phyloP scores from a whole-genome alignment of 805 yeast genomes.

The Ogataea neopini region DNA sequence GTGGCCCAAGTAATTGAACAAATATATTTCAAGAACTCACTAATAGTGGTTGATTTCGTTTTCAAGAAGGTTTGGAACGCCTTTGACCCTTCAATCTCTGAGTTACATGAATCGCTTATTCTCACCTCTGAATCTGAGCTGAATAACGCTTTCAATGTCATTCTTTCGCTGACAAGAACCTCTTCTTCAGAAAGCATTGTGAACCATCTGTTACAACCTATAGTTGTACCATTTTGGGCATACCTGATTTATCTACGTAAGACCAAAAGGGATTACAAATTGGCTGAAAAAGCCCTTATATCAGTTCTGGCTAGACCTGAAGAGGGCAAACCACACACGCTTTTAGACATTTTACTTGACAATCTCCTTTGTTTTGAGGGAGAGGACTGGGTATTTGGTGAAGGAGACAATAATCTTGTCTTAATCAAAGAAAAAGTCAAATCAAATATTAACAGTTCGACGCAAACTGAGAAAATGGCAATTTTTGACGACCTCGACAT shows the following conservation, averaged over 20 bases:
- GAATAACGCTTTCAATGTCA: slow-evolving; percentile 63
- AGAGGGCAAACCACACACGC: slow-evolving; percentile 15
- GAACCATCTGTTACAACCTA: slow-evolving; percentile 32
- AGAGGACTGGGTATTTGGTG: slow-evolving; percentile 41
- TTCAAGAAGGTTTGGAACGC: slow-evolving; percentile 49
- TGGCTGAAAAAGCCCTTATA: slow-evolving; percentile 41
- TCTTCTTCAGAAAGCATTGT: slow-evolving; percentile 37
- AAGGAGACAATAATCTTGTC: slow-evolving; percentile 41
- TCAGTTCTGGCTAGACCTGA: slow-evolving; percentile 26
- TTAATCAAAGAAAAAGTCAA: slow-evolving; percentile 26
- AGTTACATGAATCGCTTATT: slow-evolving; percentile 30
- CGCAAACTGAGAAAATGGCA: slow-evolving; percentile 6
- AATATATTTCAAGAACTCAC: slow-evolving; percentile 49
- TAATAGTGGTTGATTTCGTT: slow-evolving; percentile 59
- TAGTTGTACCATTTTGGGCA: slow-evolving; percentile 43
- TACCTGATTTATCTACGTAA: slow-evolving; percentile 41
- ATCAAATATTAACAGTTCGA: background rate
- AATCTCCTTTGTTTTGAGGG: slow-evolving; percentile 31
- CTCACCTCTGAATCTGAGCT: slow-evolving; percentile 49
- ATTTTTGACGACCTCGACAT: slow-evolving; percentile 45
- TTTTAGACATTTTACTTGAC: slow-evolving; percentile 18
- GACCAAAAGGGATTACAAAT: slow-evolving; percentile 35
- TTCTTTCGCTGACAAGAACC: slow-evolving; percentile 60
- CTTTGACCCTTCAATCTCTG: slow-evolving; percentile 38
- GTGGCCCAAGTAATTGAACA: slow-evolving; percentile 54